These are phyloP conservation scores for Daldinia vernicosa DNA, from an alignment of 495 filamentous ascomycete species.

Conservation along the genomic window DNA sequence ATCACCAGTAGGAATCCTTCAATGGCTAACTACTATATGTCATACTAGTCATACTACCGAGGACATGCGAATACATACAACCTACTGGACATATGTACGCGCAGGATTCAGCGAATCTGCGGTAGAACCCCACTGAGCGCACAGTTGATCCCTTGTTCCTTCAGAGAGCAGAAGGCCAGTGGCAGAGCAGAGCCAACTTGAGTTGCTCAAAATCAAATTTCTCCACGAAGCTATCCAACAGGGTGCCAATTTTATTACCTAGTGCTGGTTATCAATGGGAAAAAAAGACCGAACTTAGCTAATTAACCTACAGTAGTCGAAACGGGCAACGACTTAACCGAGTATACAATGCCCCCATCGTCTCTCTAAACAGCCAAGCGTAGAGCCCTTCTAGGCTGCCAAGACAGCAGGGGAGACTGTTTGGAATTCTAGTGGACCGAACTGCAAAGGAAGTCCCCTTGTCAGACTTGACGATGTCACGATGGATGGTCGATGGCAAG, in stretches of 20 bases:
- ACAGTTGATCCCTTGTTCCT: background rate
- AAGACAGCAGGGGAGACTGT: conserved; percentile 23
- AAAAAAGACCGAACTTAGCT: conserved; percentile 27
- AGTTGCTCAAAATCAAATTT: conserved; percentile 21
- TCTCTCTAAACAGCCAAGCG: conserved; percentile 32
- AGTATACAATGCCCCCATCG: conserved; percentile 13
- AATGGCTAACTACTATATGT: background rate
- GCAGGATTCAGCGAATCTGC: conserved; percentile 9
- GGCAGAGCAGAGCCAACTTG: background rate
- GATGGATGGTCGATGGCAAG: conserved; percentile 22
- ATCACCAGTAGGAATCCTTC: conserved; percentile 8
- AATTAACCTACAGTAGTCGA: conserved; percentile 40
- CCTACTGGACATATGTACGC: background rate
- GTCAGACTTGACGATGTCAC: conserved; percentile 19
- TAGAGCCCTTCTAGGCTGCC: conserved; percentile 10
- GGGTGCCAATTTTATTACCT: conserved; percentile 18
- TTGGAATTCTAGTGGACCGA: conserved; percentile 25
- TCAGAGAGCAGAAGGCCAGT: background rate
- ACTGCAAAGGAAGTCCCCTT: conserved; percentile 2
- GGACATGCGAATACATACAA: background rate
- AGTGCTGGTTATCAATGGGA: conserved; percentile 1
- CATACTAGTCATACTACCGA: conserved; percentile 8
- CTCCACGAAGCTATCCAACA: conserved; percentile 7
- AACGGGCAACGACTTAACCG: conserved; percentile 35
- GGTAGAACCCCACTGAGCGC: background rate